Conservation (phyloP, 2,329 filamentous ascomycete species). For the Fusarium transvaalense region DNA sequence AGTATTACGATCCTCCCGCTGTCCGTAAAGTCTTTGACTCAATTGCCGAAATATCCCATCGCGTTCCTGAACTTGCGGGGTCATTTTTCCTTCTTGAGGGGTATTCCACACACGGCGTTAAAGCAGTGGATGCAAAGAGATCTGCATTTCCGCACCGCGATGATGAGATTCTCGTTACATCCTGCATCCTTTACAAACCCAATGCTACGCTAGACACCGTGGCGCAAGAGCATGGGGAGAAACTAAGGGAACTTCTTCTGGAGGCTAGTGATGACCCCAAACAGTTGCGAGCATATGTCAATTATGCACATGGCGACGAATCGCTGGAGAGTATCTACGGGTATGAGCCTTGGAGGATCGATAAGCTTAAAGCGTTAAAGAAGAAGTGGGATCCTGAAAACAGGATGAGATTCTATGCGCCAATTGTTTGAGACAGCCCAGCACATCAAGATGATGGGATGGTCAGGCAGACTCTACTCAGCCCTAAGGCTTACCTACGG, state of each 20-base stretch:
- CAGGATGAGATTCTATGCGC: constrained; percentile 46
- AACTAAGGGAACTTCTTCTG: constrained; percentile 12
- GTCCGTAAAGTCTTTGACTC: constrained; percentile 47
- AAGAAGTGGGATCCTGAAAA: constrained; percentile 59
- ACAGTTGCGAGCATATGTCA: constrained; percentile 31
- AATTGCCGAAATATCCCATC: constrained; percentile 46
- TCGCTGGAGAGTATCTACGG: constrained; percentile 23
- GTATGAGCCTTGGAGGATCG: constrained; percentile 54
- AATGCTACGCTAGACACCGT: constrained; percentile 18
- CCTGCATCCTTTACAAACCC: constrained; percentile 28
- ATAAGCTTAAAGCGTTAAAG: constrained; percentile 60
- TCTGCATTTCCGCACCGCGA: constrained; percentile 35
- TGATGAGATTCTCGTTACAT: constrained; percentile 24
- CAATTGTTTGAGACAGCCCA: constrained; percentile 29
- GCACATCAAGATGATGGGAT: neutral
- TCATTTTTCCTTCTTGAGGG: constrained; percentile 67
- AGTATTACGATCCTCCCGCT: constrained; percentile 51
- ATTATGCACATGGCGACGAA: constrained; percentile 37
- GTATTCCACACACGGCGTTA: constrained; percentile 53
- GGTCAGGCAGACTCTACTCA: constrained; percentile 9
- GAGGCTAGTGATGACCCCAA: constrained; percentile 23
- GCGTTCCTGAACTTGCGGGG: constrained; percentile 27
- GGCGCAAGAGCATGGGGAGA: constrained; percentile 28
- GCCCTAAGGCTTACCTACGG: neutral
- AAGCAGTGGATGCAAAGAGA: neutral